phyloP scores from a whole-genome alignment of 345 rosid species.

The Eucalyptus viminalis region DNA sequence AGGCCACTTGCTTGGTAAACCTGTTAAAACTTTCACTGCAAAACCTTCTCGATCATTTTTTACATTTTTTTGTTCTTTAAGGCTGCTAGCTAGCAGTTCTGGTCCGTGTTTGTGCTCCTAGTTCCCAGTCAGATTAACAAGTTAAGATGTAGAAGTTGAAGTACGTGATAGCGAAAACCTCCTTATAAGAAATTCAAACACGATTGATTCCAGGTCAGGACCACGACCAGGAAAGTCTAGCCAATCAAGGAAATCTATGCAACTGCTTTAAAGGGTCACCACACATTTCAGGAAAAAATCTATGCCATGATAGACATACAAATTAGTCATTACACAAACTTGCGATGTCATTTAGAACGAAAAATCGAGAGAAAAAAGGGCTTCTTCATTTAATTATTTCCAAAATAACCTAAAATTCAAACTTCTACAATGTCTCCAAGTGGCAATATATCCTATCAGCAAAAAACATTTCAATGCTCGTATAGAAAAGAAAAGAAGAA shows the following conservation, averaged over 20 bases:
- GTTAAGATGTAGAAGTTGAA: not conserved
- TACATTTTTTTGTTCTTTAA: not conserved
- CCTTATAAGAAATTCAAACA: not conserved
- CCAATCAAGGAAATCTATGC: not conserved
- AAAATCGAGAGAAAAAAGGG: not conserved
- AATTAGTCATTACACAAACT: not conserved
- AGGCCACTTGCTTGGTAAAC: conserved; percentile 10
- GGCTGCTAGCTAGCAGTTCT: not conserved
- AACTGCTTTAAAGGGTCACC: not conserved
- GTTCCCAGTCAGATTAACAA: not conserved
- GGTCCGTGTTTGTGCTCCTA: not conserved
- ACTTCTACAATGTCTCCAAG: not conserved
- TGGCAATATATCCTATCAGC: not conserved
- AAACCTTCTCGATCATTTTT: not conserved
- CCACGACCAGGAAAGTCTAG: not conserved
- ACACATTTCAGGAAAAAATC: not conserved
- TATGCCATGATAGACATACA: not conserved
- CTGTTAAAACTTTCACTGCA: not conserved
- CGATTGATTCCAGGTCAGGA: not conserved
- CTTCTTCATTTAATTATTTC: not conserved
- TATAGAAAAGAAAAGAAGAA: not conserved
- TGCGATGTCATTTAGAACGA: not conserved
- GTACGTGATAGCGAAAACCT: not conserved
- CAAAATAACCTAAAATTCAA: not conserved
- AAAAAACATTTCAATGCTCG: not conserved